Evolutionary conservation across 352 stramenopile genomes (phyloP), one percentile per base, ranked within the genome.

Genomic region (Salisapilia sapeloensis): DNA sequence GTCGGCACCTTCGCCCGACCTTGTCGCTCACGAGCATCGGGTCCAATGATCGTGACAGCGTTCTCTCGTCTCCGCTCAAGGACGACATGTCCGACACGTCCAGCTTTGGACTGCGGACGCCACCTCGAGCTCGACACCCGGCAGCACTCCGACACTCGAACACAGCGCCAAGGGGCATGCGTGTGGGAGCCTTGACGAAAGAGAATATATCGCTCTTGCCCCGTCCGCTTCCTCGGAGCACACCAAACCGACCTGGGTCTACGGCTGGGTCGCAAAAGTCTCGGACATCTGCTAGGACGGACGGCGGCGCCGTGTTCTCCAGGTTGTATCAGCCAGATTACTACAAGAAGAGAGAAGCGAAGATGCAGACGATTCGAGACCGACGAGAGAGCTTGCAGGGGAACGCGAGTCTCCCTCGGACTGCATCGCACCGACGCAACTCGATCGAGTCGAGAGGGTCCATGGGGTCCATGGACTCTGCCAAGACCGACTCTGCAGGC

Each of bases 321-420:
- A 53, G 72, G 7, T 43, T 89, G 36, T 89, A 89, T 35, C 69
- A 89, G 42, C 50, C 72, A n/a, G 66, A 89, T 42, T 81, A 71
- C 40, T 69, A 82, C 50, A 82, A 84, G 55, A 72, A 58, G 19
- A 63, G 69, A 17, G 72, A 85, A 11, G 53, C 60, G 35, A 85
- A 79, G 48, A 58, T 72, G 28, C 58, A 66, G 26, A 51, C 44
- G 21, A 58, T 77, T 15, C 62, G 63, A 27, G 63, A 84, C 27
- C 63, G 72, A 3, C 64, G 78, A 23, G 61, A 83, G n/a, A 60
- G 43, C 35, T 39, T 83, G 8, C 58, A 67, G 25, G 35, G 57
- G 7, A 59, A 39, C 39, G 53, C 63, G n/a, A 76, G 82, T 26
- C 54, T 66, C n/a, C 60, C 71, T n/a, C 53, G 45, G 29, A 65